phyloP scores from a whole-genome alignment of 2,329 filamentous ascomycete genomes.

The Ramularia endophylla region DNA sequence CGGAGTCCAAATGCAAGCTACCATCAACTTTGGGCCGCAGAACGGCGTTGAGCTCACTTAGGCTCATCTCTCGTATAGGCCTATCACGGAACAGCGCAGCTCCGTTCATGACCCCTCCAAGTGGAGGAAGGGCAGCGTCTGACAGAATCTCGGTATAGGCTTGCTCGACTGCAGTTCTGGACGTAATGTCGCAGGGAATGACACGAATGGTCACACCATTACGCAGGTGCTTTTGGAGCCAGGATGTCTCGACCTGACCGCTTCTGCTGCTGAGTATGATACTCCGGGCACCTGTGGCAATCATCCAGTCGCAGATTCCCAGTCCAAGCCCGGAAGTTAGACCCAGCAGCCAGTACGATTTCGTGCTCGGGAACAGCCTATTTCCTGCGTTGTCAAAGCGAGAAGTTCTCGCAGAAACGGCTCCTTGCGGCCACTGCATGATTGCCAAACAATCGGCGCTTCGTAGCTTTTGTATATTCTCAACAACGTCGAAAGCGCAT shows the following conservation, averaged over 20 bases:
- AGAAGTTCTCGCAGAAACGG: too few relatives aligned
- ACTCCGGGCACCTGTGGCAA: neutral
- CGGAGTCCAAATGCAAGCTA: neutral
- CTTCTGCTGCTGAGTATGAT: conserved; percentile 1
- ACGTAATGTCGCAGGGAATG: too few relatives aligned
- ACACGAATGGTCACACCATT: neutral
- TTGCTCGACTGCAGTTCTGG: neutral
- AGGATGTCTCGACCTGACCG: neutral
- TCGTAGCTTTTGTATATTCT: too few relatives aligned
- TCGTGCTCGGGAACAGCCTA: neutral
- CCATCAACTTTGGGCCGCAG: neutral
- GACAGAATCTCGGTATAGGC: neutral
- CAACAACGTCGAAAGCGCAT: too few relatives aligned
- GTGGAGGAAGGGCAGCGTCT: conserved; percentile 9
- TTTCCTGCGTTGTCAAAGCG: too few relatives aligned
- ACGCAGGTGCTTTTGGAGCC: neutral
- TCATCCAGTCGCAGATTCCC: conserved; percentile 2
- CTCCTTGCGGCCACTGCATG: too few relatives aligned
- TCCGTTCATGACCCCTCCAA: conserved; percentile 14
- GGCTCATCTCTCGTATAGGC: neutral
- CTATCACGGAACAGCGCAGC: conserved; percentile 12
- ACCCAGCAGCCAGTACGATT: neutral
- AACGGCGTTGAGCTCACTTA: neutral
- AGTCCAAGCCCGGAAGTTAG: neutral
- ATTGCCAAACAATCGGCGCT: too few relatives aligned